Evolutionary conservation across 257 asterid genomes (phyloP), one percentile per base, ranked within the genome.

Genomic region (Nicotiana noctiflora): DNA sequence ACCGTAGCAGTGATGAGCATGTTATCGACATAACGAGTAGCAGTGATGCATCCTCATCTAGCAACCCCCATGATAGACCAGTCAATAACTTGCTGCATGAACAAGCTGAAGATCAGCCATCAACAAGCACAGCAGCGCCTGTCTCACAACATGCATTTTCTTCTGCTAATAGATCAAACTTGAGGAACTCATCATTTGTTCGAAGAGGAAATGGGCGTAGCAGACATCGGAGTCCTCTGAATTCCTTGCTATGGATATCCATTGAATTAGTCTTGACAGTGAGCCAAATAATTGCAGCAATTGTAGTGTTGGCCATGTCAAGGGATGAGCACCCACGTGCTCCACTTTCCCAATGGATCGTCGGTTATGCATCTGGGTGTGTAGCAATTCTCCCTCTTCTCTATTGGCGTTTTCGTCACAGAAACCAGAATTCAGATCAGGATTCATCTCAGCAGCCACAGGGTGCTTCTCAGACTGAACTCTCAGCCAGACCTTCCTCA

Each of bases 331-430:
- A 89, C 77, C 97, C 99, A 8, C 93, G 70, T 15, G 91, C 97
- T 62, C 99, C 99, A 23, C 87, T 95, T 81, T 86, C 81, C 77
- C 87, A 86, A 7, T 95, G 99, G 99, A 85, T 95, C 55, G 84
- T 86, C 44, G 97, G 98, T 77, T 95, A 95, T 90, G 97, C 98
- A 27, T 90, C 93, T 85, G 99, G 99, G 21, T 93, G 97, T 90
- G 88, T 89, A 76, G 93, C 92, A 9, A 88, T 87, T 77, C 93
- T 95, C 59, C 99, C 98, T 81, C 96, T 95, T 83, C 89, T 92
- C 65, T 93, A 86, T 88, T 93, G 99, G 97, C 97, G 98, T 37
- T 93, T 88, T 85, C 87, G 67, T 60, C 84, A 93, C 84, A 89
- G 97, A 66, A 91, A 89, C 89, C 97, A 88, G 80, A 87, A 87